phyloP scores from a whole-genome alignment of 306 rosid species.

The Argentina anserina region DNA sequence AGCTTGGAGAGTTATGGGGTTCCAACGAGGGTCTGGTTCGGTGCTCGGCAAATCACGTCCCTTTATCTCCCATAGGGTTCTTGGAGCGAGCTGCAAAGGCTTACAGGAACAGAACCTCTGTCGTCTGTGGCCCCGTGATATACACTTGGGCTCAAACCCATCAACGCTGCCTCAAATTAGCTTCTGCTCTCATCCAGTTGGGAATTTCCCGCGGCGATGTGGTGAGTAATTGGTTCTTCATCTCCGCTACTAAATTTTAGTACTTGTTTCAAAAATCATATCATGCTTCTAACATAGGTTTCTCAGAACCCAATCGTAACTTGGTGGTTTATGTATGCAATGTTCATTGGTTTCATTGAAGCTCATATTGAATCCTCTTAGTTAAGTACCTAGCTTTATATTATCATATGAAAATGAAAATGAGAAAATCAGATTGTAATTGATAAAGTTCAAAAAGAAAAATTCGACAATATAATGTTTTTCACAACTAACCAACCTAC shows the following conservation, averaged over 20 bases:
- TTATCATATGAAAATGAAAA: too few relatives aligned
- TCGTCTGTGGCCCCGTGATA: constrained; percentile 49
- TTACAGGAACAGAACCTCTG: constrained; percentile 50
- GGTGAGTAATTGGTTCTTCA: constrained; percentile 32
- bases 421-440: too few relatives aligned
- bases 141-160: constrained; percentile 69
- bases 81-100: constrained; percentile 71
- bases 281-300: too few relatives aligned
- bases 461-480: too few relatives aligned
- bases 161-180: constrained; percentile 58
- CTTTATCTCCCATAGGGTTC: constrained; percentile 71
- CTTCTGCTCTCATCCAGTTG: constrained; percentile 61
- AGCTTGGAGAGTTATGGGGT: constrained; percentile 48
- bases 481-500: too few relatives aligned
- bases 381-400: too few relatives aligned
- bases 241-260: too few relatives aligned
- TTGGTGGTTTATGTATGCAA: background rate
- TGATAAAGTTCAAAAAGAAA: too few relatives aligned
- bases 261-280: too few relatives aligned
- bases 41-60: constrained; percentile 58
- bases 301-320: background rate
- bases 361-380: too few relatives aligned
- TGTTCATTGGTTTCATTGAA: constrained; percentile 18
- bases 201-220: constrained; percentile 75
- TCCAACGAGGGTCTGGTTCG: constrained; percentile 60